Evolutionary conservation across 352 stramenopile genomes (phyloP), one percentile per base, ranked within the genome.

Genomic region (Elongisporangium anandrum): DNA sequence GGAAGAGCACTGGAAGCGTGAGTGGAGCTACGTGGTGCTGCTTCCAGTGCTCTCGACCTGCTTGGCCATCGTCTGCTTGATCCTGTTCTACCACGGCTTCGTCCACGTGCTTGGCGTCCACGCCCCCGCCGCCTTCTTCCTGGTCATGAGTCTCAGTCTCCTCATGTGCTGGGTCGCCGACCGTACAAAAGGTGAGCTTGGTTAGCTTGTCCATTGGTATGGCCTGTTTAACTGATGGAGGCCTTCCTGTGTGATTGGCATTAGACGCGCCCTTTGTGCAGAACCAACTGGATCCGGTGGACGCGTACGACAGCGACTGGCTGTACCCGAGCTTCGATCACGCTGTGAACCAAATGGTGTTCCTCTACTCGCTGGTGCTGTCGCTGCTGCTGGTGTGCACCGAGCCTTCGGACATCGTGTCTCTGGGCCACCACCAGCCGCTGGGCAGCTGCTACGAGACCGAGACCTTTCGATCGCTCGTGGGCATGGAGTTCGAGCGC

Each of bases 301-400:
- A 89, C 51, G 72, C 66, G 23, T 92, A 92, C 60, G 85, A 94
- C 65, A 90, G 82, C 68, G 82, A 94, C 68, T 92, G 82, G 82
- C 55, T 90, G 50, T 88, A 90, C 59, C 67, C 68, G 38, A 89
- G 73, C 64, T 69, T 86, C 48, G 83, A 94, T 69, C 85, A 94
- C 66, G 85, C 85, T 19, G 69, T 94, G 56, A 88, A 92, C 67
- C 81, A 92, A 51, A 87, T 89, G 69, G 56, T 87, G n/a, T 87
- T 87, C 59, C 62, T 94, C 48, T 88, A 88, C 62, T 78, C 81
- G 57, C 54, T 80, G 9, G 64, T 90, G 23, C 55, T 88, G 41
- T 59, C 77, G 39, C 55, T 94, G 47, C 78, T 92, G 20, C 67
- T 84, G 15, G 58, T 77, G 54, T 67, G 79, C 52, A 79, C 92